These are phyloP conservation scores for Abrus pulchellus DNA, from an alignment of 306 rosid species.

Conservation along the genomic window DNA sequence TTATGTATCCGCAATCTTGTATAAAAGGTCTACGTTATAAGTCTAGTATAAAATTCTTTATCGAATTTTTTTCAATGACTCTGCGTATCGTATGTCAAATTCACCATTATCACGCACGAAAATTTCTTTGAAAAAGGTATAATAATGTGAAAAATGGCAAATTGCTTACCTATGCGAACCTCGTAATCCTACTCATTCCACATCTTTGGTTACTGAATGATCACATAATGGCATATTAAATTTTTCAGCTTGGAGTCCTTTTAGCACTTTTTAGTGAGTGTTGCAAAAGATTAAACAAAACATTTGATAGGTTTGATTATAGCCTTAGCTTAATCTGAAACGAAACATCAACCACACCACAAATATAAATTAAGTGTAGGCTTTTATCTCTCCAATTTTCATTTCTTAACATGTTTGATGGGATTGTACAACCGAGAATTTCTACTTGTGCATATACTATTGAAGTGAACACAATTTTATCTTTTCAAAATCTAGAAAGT, in stretches of 20 bases:
- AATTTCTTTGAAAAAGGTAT: no score
- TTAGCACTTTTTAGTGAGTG: not conserved
- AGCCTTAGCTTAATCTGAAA: not conserved
- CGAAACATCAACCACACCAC: not conserved
- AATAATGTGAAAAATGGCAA: no score
- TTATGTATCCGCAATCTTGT: no score
- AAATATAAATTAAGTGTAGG: constrained; percentile 12
- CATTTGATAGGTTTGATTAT: not conserved
- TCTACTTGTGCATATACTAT: constrained; percentile 39
- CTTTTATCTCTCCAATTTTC: constrained; percentile 45
- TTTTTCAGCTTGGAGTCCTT: not conserved
- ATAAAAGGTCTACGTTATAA: no score
- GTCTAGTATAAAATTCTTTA: no score
- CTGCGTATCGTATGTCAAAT: no score
- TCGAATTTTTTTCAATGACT: no score
- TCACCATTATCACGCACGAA: no score
- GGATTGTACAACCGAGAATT: constrained; percentile 59
- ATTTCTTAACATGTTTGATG: constrained; percentile 38
- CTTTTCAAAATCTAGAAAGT: constrained; percentile 33
- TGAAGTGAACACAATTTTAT: constrained; percentile 51
- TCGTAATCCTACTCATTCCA: no score
- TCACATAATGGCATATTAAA: not conserved
- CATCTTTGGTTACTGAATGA: no score
- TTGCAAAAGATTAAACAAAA: not conserved
- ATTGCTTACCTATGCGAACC: no score